Percentiles rank a stretch among this genome's conserved stretches.
Conservation (phyloP, 352 stramenopile species). For the Phytophthora colocasiae region DNA sequence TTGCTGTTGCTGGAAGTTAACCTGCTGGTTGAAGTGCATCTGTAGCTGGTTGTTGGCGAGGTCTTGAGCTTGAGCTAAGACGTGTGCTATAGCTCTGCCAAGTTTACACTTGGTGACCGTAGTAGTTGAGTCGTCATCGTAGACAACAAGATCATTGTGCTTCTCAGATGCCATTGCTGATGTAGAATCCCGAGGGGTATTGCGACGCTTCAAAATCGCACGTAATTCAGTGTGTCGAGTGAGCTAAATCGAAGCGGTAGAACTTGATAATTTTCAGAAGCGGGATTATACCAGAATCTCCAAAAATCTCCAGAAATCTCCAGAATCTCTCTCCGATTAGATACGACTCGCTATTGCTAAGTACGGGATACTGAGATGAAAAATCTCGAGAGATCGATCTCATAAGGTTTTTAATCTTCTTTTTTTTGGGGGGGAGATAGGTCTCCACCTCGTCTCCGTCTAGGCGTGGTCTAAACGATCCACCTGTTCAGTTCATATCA, state of each 20-base stretch:
- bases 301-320: neutral
- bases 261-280: too few species aligned
- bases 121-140: neutral
- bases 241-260: too few species aligned
- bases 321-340: neutral
- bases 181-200: neutral
- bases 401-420: too few species aligned
- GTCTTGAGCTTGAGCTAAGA: conserved; percentile 6
- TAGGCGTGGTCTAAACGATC: too few species aligned
- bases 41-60: conserved; percentile 1
- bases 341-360: neutral
- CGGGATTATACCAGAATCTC: neutral
- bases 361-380: too few species aligned
- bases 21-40: conserved; percentile 4
- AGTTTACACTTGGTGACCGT: neutral
- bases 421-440: too few species aligned
- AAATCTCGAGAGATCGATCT: too few species aligned
- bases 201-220: neutral
- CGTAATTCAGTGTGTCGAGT: neutral
- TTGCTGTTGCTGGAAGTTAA: too few species aligned
- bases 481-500: too few species aligned
- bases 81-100: conserved; percentile 5
- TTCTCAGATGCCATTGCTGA: too few species aligned
- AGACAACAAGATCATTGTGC: neutral
- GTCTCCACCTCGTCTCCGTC: too few species aligned